Conservation (phyloP, 352 stramenopile species). For the Thalassiosira mediterranea region DNA sequence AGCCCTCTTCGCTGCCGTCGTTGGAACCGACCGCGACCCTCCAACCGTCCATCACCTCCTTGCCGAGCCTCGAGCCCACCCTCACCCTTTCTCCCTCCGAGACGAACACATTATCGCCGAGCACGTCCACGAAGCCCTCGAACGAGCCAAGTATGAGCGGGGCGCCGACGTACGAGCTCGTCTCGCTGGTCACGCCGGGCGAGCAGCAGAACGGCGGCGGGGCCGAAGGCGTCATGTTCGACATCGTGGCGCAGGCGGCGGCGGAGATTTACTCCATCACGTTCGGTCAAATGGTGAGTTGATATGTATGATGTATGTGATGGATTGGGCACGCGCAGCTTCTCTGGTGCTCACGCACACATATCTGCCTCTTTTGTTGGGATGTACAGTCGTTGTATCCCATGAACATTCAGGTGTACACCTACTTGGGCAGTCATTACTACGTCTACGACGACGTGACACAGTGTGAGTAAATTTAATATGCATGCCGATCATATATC, state of each 20-base stretch:
- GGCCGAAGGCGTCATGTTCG: slow-evolving; percentile 42
- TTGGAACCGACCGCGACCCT: neutral
- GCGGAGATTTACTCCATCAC: slow-evolving; percentile 32
- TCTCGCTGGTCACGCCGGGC: slow-evolving; percentile 2
- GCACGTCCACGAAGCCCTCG: slow-evolving; percentile 3
- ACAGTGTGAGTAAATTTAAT: too few species aligned
- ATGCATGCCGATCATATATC: too few species aligned
- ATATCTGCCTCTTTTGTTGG: neutral
- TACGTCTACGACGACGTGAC: slow-evolving; percentile 36
- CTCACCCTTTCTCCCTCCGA: too few species aligned
- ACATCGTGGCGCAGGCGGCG: slow-evolving; percentile 16
- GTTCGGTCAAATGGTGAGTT: slow-evolving; percentile 31
- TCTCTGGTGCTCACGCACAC: neutral
- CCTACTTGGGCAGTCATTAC: slow-evolving; percentile 26
- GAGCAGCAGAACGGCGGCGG: slow-evolving; percentile 10
- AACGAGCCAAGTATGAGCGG: neutral
- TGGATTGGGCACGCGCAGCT: neutral
- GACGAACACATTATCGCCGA: too few species aligned
- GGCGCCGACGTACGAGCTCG: slow-evolving; percentile 1
- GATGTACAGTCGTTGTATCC: slow-evolving; percentile 8
- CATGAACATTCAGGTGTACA: slow-evolving; percentile 45
- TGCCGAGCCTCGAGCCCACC: too few species aligned
- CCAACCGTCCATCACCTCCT: too few species aligned
- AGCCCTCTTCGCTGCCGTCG: slow-evolving; percentile 12
- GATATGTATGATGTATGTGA: neutral